These are phyloP conservation scores for Penstemon barbatus DNA, from an alignment of 257 asterid genomes.

Conservation along the genomic window DNA sequence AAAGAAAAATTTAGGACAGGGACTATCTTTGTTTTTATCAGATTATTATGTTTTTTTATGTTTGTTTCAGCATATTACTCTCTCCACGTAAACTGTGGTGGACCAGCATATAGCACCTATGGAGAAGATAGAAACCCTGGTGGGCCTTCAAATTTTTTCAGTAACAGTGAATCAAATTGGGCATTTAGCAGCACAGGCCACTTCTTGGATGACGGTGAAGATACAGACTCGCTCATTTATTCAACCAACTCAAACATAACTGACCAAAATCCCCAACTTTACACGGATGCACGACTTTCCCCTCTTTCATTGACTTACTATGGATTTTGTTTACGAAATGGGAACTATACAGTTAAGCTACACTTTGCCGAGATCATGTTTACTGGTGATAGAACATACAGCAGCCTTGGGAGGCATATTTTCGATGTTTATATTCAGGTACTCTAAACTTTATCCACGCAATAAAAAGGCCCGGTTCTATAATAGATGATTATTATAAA, in stretches of 20 bases:
- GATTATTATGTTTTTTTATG: neutral
- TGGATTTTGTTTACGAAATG: slow-evolving; percentile 57
- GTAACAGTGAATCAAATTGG: slow-evolving; percentile 41
- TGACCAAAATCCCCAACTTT: slow-evolving; percentile 40
- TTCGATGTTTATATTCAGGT: slow-evolving; percentile 82
- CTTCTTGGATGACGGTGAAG: too few species aligned
- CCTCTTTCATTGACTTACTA: slow-evolving; percentile 55
- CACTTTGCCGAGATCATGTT: slow-evolving; percentile 80
- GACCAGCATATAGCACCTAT: slow-evolving; percentile 31
- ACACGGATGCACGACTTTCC: slow-evolving; percentile 47
- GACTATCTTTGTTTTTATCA: neutral
- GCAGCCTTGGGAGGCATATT: slow-evolving; percentile 69
- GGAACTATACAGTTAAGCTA: slow-evolving; percentile 64
- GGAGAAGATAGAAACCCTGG: slow-evolving; percentile 48
- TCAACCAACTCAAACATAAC: slow-evolving; percentile 34
- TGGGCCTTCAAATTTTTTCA: slow-evolving; percentile 43
- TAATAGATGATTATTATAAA: too few species aligned
- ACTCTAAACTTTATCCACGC: neutral
- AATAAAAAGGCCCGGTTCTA: too few species aligned
- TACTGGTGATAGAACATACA: slow-evolving; percentile 43
- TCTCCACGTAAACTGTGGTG: slow-evolving; percentile 72
- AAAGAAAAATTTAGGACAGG: too few species aligned
- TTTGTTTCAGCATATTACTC: slow-evolving; percentile 36
- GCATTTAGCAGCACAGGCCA: slow-evolving; percentile 67
- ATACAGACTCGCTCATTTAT: slow-evolving; percentile 29